Base-by-base conservation (phyloP, 2,329 filamentous ascomycete species). In the Cytospora paraplurivora region DNA sequence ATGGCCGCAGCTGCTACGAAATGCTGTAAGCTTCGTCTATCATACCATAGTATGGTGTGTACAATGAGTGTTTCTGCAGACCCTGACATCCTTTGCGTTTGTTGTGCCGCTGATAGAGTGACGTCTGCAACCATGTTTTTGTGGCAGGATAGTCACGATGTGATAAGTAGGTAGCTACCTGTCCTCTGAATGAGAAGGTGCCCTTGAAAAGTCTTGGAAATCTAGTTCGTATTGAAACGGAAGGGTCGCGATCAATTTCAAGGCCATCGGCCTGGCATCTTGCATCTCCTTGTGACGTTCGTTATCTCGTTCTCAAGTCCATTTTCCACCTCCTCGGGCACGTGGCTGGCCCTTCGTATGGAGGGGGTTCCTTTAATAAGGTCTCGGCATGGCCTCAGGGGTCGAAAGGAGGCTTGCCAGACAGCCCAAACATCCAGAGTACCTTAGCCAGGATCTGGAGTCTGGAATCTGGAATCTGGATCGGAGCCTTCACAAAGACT, bases 321-420 rank as follows among this genome's bases (percentile, higher is more conserved):
- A 41, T 47, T 54, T 53, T n/a, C 58, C 51, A 47, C 58, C 59
- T 55, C 38, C 56, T 56, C 52, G 60, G 56, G 60, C 63, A 65
- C 63, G 63, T 65, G 63, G 63, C 63, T 62, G 58, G 52, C 35
- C 34, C 21, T 10, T 57, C 53, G 56, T 65, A 60, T 51, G 61
- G 49, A 50, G 57, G 50, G 62, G 58, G 41, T 17, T 17, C 27
- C 52, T 37, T 38, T 50, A 64, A 62, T 66, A 62, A 62, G 54
- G 56, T 64, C 64, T 66, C 58, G 64, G 58, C 64, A 64, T 66
- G 64, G 64, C 64, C 27, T 66, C 64, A 66, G 64, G 64, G 64
- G 61, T 66, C 44, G 50, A 58, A 64, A 38, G 62, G 61, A 56
- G 64, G 55, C 57, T 54, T 63, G 61, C 56, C 37, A 21, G 35